Evolutionary conservation across 371 early-diverging fungal species (phyloP).

Genomic region (Mucor piriformis): DNA sequence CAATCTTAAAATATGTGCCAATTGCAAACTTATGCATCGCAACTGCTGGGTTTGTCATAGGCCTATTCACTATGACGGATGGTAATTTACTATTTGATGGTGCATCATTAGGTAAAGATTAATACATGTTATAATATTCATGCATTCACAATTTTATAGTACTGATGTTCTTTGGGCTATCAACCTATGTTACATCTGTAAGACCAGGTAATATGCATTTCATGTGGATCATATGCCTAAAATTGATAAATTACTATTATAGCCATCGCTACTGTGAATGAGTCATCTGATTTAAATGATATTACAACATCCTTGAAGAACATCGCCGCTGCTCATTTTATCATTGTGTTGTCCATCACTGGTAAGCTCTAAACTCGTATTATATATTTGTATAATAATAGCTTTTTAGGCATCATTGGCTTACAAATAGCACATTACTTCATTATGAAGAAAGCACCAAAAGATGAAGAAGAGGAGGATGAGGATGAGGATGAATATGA

Average conservation of each 20-base stretch:
- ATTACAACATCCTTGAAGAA: conserved; percentile 29
- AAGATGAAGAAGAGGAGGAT: neutral
- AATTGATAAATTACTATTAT: neutral
- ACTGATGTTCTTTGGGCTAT: conserved; percentile 43
- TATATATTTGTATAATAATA: neutral
- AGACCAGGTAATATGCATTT: conserved; percentile 36
- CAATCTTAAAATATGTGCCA: conserved; percentile 46
- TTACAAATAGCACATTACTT: conserved; percentile 51
- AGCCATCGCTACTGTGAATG: conserved; percentile 2
- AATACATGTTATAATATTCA: no score
- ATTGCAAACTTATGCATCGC: conserved; percentile 47
- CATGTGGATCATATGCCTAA: neutral
- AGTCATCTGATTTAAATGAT: conserved; percentile 1
- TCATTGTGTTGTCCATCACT: conserved; percentile 48
- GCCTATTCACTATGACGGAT: conserved; percentile 44
- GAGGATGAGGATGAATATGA: conserved; percentile 3
- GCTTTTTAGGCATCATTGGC: conserved; percentile 41
- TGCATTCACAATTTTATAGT: no score
- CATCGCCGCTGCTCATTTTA: conserved; percentile 53
- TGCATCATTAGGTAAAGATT: conserved; percentile 44
- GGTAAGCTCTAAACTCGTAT: neutral
- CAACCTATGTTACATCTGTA: conserved; percentile 44
- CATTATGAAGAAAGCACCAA: conserved; percentile 30
- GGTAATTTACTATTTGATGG: conserved; percentile 51
- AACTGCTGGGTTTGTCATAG: conserved; percentile 44